phyloP scores from a whole-genome alignment of 2,329 filamentous ascomycete genomes.

The Nigrograna mackinnonii region DNA sequence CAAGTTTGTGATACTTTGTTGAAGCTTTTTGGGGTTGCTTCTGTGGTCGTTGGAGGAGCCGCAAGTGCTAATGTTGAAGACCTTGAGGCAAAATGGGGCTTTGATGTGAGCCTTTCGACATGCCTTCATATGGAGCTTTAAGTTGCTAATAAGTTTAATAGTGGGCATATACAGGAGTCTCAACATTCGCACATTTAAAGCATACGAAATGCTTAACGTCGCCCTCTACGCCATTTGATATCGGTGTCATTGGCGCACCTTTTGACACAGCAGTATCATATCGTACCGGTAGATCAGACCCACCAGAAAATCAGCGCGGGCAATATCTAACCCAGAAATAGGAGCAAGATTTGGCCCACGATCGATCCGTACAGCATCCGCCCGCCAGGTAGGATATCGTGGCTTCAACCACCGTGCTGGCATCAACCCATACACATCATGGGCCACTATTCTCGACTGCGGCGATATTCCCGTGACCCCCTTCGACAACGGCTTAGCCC shows the following conservation, averaged over 20 bases:
- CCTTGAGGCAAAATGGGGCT: conserved; percentile 45
- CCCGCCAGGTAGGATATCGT: conserved; percentile 77
- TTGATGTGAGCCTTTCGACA: conserved; percentile 29
- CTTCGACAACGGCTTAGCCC: conserved; percentile 81
- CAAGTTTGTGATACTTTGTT: no score
- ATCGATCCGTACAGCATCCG: conserved; percentile 82
- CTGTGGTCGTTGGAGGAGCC: no score
- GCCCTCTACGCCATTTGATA: conserved; percentile 48
- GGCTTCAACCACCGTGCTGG: conserved; percentile 81
- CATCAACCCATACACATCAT: conserved; percentile 81
- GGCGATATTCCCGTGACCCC: conserved; percentile 88
- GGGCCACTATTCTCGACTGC: conserved; percentile 82
- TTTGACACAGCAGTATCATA: conserved; percentile 56
- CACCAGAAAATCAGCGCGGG: no score
- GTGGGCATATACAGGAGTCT: conserved; percentile 74
- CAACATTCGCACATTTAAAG: conserved; percentile 54
- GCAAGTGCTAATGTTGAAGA: no score
- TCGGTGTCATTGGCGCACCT: conserved; percentile 53
- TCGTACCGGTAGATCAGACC: no score
- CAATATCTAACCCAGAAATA: no score
- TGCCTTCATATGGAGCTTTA: conserved; percentile 2
- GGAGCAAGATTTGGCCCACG: conserved; percentile 77
- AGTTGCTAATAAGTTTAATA: conserved; percentile 31
- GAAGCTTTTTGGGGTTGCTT: no score
- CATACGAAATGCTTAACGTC: conserved; percentile 53